Base-by-base conservation (phyloP, 352 stramenopile genomes). In the Pythium aquatile region DNA sequence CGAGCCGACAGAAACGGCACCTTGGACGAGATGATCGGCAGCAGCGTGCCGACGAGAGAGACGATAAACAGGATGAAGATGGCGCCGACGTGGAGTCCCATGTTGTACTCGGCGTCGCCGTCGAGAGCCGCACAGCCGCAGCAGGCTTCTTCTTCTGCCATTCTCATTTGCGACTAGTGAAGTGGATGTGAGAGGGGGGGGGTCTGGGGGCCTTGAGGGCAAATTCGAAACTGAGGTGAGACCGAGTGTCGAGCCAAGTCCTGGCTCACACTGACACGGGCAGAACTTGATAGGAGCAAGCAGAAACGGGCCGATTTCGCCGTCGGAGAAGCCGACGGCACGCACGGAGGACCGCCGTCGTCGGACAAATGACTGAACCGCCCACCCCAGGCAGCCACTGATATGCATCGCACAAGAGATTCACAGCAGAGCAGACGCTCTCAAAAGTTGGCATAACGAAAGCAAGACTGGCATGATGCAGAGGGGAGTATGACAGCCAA, bases 1-100 rank as follows among this genome's bases (percentile, higher is more conserved):
- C 78, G 78, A 59, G 69, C 42, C 20, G 69, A 65, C 28, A 74
- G 69, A 11, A 69, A 59, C 29, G 73, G 63, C 10, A 83, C 70
- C 33, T 78, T 74, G 60, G 66, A 67, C 20, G 75, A 72, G 29
- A 88, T 58, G 29, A 87, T 72, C 2, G 79, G 78, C 42, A 89
- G 29, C 55, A 80, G 35, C 2, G 75, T 75, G 16, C 75, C 79
- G 2, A 66, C 58, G 1, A 66, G 47, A 2, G 82, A 87, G 13
- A 85, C 75, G 8, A 16, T 54, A 44, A 88, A 83, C 37, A 89
- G 64, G 47, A 54, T 54, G 47, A 54, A 54, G 47, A 88, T 74
- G 30, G 79, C 29, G 6, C 46, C 76, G 33, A 87, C 62, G 64
- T 91, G 81, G 1, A 88, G 57, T 0, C 61, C 65, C 63, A 80